Base-by-base conservation (phyloP, 176 grass and related monocot species). In the Elaeis guineensis region DNA sequence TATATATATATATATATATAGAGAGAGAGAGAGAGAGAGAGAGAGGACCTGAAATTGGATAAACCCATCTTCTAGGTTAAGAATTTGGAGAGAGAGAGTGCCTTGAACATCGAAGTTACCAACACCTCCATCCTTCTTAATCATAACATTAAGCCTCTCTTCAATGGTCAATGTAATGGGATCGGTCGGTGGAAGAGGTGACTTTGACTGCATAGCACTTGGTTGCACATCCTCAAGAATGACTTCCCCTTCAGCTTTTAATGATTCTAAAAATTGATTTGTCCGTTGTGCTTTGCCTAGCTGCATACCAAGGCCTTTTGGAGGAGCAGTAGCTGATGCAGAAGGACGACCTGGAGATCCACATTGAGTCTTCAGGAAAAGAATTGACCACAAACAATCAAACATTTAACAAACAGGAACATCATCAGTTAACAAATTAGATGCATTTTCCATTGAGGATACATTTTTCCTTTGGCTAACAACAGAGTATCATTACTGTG, bases 191-290 rank as follows among this genome's bases (percentile, higher is more conserved):
- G 79, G 66, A 61, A 86, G 57, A 75, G 79, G 69, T 17, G 65
- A 62, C 58, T 61, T 86, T 71, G 90, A 95, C 66, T 78, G 70
- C 57, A 63, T 51, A 77, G 70, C 73, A 30, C 64, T 85, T 71
- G 55, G 69, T 55, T 82, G 75, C n/a, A 32, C 74, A 50, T 95
- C 90, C 72, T 95, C 85, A 16, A 77, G 69, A 80, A 89, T 89
- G 25, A 86, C 66, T 83, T 95, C 90, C 74, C 85, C 85, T 89
- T 95, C 90, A 65, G 85, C 85, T 75, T 83, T 78, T 70, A 95
- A 59, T 59, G 85, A 89, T 61, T 86, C 79, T 18, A 95, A 63
- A 63, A 95, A 81, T 72, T 86, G 76, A 60, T 83, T 81, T 64
- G 82, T 66, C 53, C 80, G 89, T 50, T 86, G 76, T 66, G 66